These are phyloP conservation scores for Kalanchoe fedtschenkoi DNA, from an alignment of 164 flowering plant species.

Conservation along the genomic window DNA sequence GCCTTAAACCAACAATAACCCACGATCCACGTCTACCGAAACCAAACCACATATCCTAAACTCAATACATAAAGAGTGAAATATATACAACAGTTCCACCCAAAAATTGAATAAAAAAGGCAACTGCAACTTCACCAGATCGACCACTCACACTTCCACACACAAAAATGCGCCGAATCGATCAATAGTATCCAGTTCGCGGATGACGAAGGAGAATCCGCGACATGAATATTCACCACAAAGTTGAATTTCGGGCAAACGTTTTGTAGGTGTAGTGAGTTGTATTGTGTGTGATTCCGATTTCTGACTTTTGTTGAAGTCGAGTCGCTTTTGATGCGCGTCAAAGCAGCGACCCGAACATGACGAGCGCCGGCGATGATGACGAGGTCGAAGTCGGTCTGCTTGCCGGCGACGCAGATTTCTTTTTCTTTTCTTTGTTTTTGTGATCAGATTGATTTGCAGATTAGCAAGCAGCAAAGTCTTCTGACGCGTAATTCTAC, in stretches of 20 bases:
- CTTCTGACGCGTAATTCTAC: background rate
- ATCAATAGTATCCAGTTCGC: too few relatives aligned
- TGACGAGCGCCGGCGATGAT: constrained; percentile 4
- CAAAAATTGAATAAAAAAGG: background rate
- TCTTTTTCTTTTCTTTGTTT: background rate
- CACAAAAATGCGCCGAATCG: background rate
- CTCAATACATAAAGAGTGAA: background rate
- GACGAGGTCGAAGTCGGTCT: background rate
- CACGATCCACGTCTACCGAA: too few relatives aligned
- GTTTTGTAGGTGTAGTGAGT: background rate
- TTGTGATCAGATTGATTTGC: background rate
- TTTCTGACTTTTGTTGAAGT: background rate
- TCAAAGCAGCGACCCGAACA: constrained; percentile 9
- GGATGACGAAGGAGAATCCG: background rate
- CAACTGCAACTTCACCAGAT: background rate
- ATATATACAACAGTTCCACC: background rate
- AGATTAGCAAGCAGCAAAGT: background rate
- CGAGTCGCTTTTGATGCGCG: background rate
- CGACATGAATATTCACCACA: background rate
- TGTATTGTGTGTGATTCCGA: background rate
- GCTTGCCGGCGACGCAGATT: background rate
- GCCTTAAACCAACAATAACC: too few relatives aligned
- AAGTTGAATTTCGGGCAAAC: background rate
- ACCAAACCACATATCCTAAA: background rate
- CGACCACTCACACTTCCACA: background rate